Conservation (phyloP, 768 basidiomycete species). For the Termitomyces sp. region DNA sequence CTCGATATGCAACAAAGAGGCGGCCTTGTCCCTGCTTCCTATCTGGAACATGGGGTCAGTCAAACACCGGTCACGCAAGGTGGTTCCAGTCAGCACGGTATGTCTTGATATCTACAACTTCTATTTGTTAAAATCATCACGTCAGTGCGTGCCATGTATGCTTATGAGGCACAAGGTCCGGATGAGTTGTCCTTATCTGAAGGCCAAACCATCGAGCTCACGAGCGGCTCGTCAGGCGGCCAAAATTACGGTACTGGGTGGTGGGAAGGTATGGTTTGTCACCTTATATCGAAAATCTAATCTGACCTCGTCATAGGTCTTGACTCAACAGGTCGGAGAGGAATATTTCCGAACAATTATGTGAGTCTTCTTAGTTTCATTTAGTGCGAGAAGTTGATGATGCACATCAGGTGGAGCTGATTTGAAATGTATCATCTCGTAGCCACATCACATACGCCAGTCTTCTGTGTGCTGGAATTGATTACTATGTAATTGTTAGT, state of each 20-base stretch:
- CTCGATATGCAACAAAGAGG: conserved; percentile 47
- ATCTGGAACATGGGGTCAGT: conserved; percentile 40
- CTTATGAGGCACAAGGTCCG: conserved; percentile 66
- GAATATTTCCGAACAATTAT: conserved; percentile 88
- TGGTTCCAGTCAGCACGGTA: conserved; percentile 48
- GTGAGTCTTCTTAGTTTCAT: conserved; percentile 39
- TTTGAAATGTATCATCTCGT: not conserved
- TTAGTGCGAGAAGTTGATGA: conserved; percentile 13
- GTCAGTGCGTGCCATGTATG: conserved; percentile 79
- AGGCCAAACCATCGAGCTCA: conserved; percentile 60
- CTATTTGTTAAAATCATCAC: conserved; percentile 5
- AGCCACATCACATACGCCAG: not conserved
- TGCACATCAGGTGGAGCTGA: conserved; percentile 40
- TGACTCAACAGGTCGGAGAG: conserved; percentile 55
- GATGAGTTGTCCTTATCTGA: conserved; percentile 64
- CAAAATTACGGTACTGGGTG: conserved; percentile 72
- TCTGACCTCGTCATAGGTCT: conserved; percentile 41
- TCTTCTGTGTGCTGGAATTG: not conserved
- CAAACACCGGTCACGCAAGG: conserved; percentile 18
- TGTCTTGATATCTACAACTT: conserved; percentile 16
- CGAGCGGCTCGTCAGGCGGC: conserved; percentile 56
- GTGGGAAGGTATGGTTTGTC: conserved; percentile 70
- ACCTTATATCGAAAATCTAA: conserved; percentile 16
- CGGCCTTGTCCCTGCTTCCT: conserved; percentile 84
- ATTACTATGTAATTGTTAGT: not conserved